Conservation (phyloP, 108 stramenopile genomes). For the Cylindrotheca closterium region DNA sequence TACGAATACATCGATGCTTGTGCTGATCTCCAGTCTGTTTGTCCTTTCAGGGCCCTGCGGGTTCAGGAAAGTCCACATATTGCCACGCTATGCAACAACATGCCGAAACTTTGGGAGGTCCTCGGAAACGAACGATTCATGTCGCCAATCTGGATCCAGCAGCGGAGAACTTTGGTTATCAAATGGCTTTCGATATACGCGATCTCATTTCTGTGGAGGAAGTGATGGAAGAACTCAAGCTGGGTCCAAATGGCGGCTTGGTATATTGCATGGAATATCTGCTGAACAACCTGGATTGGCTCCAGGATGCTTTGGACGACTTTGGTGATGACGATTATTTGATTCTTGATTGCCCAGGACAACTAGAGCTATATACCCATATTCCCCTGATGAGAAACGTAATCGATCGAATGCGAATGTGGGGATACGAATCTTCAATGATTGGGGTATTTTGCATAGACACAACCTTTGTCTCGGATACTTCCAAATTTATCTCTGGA, state of each 20-base stretch:
- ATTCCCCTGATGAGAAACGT: constrained; percentile 94
- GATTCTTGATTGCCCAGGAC: constrained; percentile 98
- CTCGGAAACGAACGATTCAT: constrained; percentile 68
- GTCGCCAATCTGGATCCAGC: constrained; percentile 97
- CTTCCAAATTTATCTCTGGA: constrained; percentile 93
- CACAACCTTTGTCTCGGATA: constrained; percentile 67
- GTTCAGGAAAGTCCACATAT: constrained; percentile 87
- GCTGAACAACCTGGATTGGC: constrained; percentile 94
- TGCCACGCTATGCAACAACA: constrained; percentile 85
- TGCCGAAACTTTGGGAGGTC: constrained; percentile 50
- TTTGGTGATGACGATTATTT: constrained; percentile 97
- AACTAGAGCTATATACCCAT: constrained; percentile 96
- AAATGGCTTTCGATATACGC: constrained; percentile 83
- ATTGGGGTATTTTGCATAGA: constrained; percentile 95
- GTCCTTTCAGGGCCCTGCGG: constrained; percentile 68
- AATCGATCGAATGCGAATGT: constrained; percentile 75
- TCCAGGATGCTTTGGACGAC: constrained; percentile 77
- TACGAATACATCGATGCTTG: no score
- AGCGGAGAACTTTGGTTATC: constrained; percentile 92
- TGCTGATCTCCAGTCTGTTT: not conserved
- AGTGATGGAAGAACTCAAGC: constrained; percentile 95
- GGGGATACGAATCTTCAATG: constrained; percentile 83
- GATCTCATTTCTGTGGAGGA: constrained; percentile 96
- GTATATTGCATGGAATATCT: constrained; percentile 99
- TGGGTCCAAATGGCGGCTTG: constrained; percentile 97